phyloP scores from a whole-genome alignment of 208 protist genomes.

The Leishmania mexicana region DNA sequence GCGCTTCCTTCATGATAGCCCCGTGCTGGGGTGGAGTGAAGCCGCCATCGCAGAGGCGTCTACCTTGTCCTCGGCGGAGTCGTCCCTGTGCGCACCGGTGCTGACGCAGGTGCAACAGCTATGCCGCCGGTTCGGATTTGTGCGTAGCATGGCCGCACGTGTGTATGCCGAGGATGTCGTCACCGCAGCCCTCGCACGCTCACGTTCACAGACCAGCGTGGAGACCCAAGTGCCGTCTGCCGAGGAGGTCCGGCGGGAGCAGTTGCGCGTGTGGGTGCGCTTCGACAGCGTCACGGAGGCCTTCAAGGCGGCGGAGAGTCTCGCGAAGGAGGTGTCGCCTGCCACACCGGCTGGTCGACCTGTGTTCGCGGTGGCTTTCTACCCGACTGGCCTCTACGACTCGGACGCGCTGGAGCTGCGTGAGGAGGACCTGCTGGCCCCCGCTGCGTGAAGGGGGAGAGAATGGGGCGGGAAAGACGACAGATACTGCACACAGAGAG shows the following conservation, averaged over 20 bases:
- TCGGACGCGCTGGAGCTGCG: slow-evolving; percentile 40
- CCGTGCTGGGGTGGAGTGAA: slow-evolving; percentile 3
- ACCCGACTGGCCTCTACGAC: slow-evolving; percentile 63
- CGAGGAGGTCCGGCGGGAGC: slow-evolving; percentile 34
- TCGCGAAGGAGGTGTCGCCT: slow-evolving; percentile 24
- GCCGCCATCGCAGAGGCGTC: slow-evolving; percentile 19
- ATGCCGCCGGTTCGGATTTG: slow-evolving; percentile 61
- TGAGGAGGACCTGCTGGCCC: slow-evolving; percentile 24
- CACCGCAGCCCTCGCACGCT: slow-evolving; percentile 7
- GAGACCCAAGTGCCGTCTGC: background rate
- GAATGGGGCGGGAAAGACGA: background rate
- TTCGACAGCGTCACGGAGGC: slow-evolving; percentile 83
- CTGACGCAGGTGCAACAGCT: slow-evolving; percentile 39
- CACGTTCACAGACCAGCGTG: background rate
- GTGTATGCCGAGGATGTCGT: slow-evolving; percentile 32
- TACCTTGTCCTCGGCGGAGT: slow-evolving; percentile 10
- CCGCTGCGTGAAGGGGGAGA: background rate
- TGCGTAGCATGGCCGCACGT: slow-evolving; percentile 49
- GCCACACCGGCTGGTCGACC: slow-evolving; percentile 17
- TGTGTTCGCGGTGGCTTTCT: slow-evolving; percentile 54
- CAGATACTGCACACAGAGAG: background rate
- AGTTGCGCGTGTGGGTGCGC: slow-evolving; percentile 78
- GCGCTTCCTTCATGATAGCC: slow-evolving; percentile 37
- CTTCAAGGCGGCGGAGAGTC: slow-evolving; percentile 74
- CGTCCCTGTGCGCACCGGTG: slow-evolving; percentile 26